Evolutionary conservation across 768 basidiomycete species (phyloP), one percentile per base, ranked within the genome.

Genomic region (Agrocybe pediades): DNA sequence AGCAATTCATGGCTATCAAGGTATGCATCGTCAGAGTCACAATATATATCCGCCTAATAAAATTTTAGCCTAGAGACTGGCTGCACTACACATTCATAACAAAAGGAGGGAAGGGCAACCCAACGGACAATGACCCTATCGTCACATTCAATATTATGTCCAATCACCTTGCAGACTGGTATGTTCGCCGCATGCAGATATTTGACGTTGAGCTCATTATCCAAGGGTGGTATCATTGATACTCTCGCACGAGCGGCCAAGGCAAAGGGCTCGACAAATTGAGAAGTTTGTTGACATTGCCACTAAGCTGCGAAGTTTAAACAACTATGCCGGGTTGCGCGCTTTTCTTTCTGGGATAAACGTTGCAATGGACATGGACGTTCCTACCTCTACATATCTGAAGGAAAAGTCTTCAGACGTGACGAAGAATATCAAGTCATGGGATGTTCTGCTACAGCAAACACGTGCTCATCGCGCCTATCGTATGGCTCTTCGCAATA

Each of bases 311-410:
- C 87, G 96, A 26, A 77, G 80, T 11, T 67, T 91, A 42, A 94
- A 96, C 70, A 98, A 99, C 67, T 98, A 97, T 68, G 93, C 94
- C 27, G 91, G 90, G 0, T 72, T 97, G 49, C 92, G 93, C 41
- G 93, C 95, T 9, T 86, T 98, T 60, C 86, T 98, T n/a, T 91
- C 93, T 24, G 96, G 95, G 4, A 90, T 98, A 71, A 90, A 91
- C 62, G 86, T 84, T 57, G 85, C 93, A 3, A 87, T 88, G 0
- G 90, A 89, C 6, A 87, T 88, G 0, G 90, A 89, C 6, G 86
- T 88, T 60, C 82, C 84, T 60, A 88, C 92, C 0, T 84, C 91
- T 75, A 86, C 89, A 50, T 69, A 82, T 25, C 87, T 95, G 65
- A 86, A 83, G 66, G 58, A 72, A 20, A 87, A 79, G 66, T 81